phyloP scores from a whole-genome alignment of 805 yeast genomes.

The Zygotorulaspora florentina region DNA sequence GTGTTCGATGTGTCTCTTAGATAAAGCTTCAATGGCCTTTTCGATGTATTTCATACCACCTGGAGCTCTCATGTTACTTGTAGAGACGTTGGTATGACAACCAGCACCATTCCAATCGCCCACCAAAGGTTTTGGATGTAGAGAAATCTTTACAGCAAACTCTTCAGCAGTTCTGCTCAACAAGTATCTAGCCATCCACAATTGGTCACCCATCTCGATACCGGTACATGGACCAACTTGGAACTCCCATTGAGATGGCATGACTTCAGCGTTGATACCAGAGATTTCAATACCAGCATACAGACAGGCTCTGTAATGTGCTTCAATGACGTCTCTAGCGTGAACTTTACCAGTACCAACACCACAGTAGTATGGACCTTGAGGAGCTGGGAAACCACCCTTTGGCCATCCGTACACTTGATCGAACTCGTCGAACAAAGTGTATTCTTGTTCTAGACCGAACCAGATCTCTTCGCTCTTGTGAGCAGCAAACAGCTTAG shows the following conservation, averaged over 20 bases:
- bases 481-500: constrained; percentile 92
- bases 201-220: constrained; percentile 93
- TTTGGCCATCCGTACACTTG: constrained; percentile 97
- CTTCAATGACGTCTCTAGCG: constrained; percentile 97
- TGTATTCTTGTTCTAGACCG: constrained; percentile 98
- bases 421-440: constrained; percentile 87
- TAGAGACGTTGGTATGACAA: constrained; percentile 98
- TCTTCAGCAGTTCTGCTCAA: constrained; percentile 96
- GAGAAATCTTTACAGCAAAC: constrained; percentile 95
- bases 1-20: constrained; percentile 96
- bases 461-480: constrained; percentile 85
- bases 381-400: constrained; percentile 99
- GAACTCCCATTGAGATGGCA: constrained; percentile 99
- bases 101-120: constrained; percentile 99
- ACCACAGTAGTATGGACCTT: constrained; percentile 99
- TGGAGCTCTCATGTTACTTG: constrained; percentile 81
- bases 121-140: constrained; percentile 98
- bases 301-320: constrained; percentile 97
- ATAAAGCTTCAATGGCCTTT: constrained; percentile 85
- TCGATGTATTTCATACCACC: constrained; percentile 97
- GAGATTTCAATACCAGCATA: constrained; percentile 86
- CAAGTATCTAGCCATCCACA: constrained; percentile 93
- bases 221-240: constrained; percentile 99
- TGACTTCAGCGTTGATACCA: constrained; percentile 98
- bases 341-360: constrained; percentile 98